Evolutionary conservation across 495 filamentous ascomycete genomes (phyloP).

Genomic region (Tuber melanosporum): DNA sequence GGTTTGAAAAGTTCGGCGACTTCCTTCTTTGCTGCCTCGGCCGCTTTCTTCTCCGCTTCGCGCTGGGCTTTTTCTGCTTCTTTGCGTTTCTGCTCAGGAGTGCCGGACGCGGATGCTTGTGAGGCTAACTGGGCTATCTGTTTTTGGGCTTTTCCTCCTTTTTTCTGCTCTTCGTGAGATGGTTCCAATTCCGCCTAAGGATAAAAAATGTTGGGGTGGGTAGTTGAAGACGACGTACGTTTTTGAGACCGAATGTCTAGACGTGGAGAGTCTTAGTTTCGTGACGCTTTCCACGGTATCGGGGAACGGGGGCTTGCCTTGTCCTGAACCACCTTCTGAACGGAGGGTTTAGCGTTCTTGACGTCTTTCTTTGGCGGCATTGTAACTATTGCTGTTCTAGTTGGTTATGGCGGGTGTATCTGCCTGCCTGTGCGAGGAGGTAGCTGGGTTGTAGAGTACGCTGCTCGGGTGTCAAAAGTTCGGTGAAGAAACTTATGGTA

Average conservation of each 20-base stretch:
- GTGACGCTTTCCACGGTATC: slow-evolving; percentile 1
- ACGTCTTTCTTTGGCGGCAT: slow-evolving; percentile 90
- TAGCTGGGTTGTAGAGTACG: not conserved
- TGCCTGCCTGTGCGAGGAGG: not conserved
- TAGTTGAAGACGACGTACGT: slow-evolving; percentile 51
- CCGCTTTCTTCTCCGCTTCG: slow-evolving; percentile 73
- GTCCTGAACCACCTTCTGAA: slow-evolving; percentile 70
- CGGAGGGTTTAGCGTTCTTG: slow-evolving; percentile 62
- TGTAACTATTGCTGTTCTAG: not conserved
- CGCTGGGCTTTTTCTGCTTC: slow-evolving; percentile 80
- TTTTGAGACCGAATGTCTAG: slow-evolving; percentile 97
- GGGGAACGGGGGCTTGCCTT: slow-evolving; percentile 51
- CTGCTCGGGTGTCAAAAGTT: not conserved
- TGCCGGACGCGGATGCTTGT: slow-evolving; percentile 63
- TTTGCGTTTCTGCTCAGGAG: slow-evolving; percentile 77
- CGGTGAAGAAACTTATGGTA: not conserved
- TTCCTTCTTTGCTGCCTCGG: slow-evolving; percentile 71
- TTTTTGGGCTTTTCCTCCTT: slow-evolving; percentile 81
- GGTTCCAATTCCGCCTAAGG: not conserved
- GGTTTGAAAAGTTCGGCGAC: slow-evolving; percentile 89
- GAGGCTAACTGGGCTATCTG: slow-evolving; percentile 74
- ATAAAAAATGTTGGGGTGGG: slow-evolving; percentile 18
- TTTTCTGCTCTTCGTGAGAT: slow-evolving; percentile 57
- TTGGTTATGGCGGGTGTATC: slow-evolving; percentile 12
- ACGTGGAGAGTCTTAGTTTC: slow-evolving; percentile 32